Evolutionary conservation across 257 asterid species (phyloP), one percentile per base, ranked within the genome.

Genomic region (Ilex asprella): DNA sequence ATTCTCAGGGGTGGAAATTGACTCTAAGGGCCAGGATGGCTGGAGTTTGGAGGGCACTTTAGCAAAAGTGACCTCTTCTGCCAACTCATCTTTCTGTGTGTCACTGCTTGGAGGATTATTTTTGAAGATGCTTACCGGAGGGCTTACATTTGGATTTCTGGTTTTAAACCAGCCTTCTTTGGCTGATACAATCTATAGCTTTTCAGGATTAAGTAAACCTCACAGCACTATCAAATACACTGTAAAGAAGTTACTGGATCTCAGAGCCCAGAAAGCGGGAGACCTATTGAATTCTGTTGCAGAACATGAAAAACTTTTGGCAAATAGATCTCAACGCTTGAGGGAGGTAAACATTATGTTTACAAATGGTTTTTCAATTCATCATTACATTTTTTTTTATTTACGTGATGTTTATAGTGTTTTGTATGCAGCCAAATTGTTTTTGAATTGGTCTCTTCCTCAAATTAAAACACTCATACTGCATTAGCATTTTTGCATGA

Each of bases 51-150:
- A 81, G 72, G 67, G 81, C 50, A 82, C 81, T 16, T 64, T 85
- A 55, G 86, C 81, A 56, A 78, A 76, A 68, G 75, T 93, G 69
- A 73, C 79, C 16, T 71, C 89, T 46, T 62, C 27, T 53, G 57
- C 79, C 32, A 74, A 82, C 68, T 81, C 93, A 14, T 68, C 82
- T 44, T 84, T 89, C 30, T 73, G 78, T 51, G 71, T 89, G 15
- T 75, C 80, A 53, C 75, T 93, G 72, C 88, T 93, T 61, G 99
- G 97, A 50, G 96, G 97, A 57, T 70, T 84, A 62, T 89, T 84
- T 83, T 67, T 76, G 71, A 89, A 84, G 76, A 79, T 93, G 94
- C 94, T 89, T 70, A 80, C 92, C 0, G 93, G 96, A 60, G 99
- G 96, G 70, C 82, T 93, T 55, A 74, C 76, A 59, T 93, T 89